phyloP scores from a whole-genome alignment of 1,139 yeast species.

The Scheffersomyces cryptocercus region DNA sequence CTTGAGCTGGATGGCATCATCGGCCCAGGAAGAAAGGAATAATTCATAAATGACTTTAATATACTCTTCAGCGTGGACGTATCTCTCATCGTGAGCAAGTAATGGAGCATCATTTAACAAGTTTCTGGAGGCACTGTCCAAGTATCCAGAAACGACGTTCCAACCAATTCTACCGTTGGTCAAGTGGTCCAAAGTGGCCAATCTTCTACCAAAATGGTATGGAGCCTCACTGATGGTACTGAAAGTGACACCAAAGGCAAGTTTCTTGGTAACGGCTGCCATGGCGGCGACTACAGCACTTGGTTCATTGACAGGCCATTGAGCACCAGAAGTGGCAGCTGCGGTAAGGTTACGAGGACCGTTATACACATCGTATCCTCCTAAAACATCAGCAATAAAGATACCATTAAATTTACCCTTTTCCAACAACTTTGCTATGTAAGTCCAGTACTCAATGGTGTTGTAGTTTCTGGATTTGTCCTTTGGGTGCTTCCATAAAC shows the following conservation, averaged over 20 bases:
- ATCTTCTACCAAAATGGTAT: constrained; percentile 42
- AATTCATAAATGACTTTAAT: constrained; percentile 40
- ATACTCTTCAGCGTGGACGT: constrained; percentile 43
- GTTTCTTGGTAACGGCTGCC: constrained; percentile 41
- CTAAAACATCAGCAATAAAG: constrained; percentile 49
- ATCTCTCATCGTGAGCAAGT: constrained; percentile 41
- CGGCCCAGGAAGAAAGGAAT: constrained; percentile 45
- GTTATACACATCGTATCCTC: constrained; percentile 43
- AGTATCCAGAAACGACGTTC: constrained; percentile 42
- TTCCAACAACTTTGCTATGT: constrained; percentile 44
- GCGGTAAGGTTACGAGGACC: constrained; percentile 37
- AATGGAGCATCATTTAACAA: constrained; percentile 31
- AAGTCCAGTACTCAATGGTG: constrained; percentile 46
- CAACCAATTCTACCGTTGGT: constrained; percentile 47
- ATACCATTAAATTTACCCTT: constrained; percentile 45
- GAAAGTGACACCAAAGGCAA: constrained; percentile 44
- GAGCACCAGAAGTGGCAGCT: constrained; percentile 41
- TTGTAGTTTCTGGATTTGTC: constrained; percentile 35
- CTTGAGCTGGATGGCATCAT: constrained; percentile 39
- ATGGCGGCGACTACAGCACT: constrained; percentile 41
- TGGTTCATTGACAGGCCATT: constrained; percentile 44
- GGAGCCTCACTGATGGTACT: constrained; percentile 47
- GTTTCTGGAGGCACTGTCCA: constrained; percentile 43
- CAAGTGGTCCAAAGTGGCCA: constrained; percentile 43
- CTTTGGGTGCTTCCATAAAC: constrained; percentile 42